Evolutionary conservation across 2,329 filamentous ascomycete genomes (phyloP), one percentile per base, ranked within the genome.

Genomic region (Colletotrichum noveboracense): DNA sequence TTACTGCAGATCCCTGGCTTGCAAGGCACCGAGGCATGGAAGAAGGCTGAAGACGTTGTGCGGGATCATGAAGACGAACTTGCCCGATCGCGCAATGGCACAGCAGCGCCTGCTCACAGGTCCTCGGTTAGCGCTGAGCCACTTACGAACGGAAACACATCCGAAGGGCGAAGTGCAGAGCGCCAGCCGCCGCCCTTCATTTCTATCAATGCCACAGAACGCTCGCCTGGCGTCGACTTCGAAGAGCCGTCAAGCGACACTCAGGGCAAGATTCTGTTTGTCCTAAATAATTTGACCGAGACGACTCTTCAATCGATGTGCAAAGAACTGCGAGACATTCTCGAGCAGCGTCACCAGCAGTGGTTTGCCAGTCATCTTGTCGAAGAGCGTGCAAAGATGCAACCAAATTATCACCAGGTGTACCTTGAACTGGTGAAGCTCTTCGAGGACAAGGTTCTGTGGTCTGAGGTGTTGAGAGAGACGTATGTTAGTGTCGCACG

Each of bases 321-420:
- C 80, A 89, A 90, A 69, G 96, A 98, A 79, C 90, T 99, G 48
- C 93, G 92, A 66, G 93, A 95, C 52, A 92, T 94, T 60, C 87
- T 99, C 64, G 93, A 95, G 66, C 91, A 94, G 69, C 93, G 93
- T 79, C 94, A 98, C 83, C 94, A 97, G 80, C 95, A 97, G 82
- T 99, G 97, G 97, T 99, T 99, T 82, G 97, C 97, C 8, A 93
- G 93, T 64, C 98, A 98, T 81, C 89, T 99, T 12, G 97, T 99
- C 4, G 96, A 98, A 81, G 95, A 98, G 83, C 95, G 97, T 61
- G 97, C 96, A 36, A 98, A 98, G 85, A 93, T 98, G 88, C 96
- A 99, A 83, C 96, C 96, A 7, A 99, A 99, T 84, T 98, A 97
- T 81, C 97, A 99, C 80, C 91, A 94, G 75, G 91, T 99, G 26